These are phyloP conservation scores for Russula virescens DNA, from an alignment of 768 basidiomycete genomes.

Conservation along the genomic window DNA sequence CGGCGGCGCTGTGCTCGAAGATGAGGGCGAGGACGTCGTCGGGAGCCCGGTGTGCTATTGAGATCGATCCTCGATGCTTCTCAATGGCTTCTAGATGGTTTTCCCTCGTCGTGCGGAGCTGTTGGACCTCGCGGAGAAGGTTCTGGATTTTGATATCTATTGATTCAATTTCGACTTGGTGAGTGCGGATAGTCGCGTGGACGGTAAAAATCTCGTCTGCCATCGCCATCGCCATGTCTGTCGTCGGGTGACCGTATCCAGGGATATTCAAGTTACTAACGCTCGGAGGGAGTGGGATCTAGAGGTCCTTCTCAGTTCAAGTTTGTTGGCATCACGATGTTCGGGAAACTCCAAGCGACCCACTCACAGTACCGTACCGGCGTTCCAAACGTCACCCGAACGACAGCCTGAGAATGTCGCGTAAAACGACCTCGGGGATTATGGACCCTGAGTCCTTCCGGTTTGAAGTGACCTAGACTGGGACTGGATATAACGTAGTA, in stretches of 20 bases:
- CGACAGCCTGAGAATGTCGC: too few species aligned
- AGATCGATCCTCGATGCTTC: conserved; percentile 42
- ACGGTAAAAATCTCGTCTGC: conserved; percentile 26
- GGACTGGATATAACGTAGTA: too few species aligned
- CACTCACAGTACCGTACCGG: not conserved
- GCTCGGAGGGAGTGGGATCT: not conserved
- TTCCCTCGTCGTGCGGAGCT: conserved; percentile 39
- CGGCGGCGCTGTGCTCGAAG: conserved; percentile 45
- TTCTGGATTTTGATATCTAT: conserved; percentile 42
- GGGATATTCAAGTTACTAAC: too few species aligned
- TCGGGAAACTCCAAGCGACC: not conserved
- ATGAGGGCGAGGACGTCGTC: conserved; percentile 49
- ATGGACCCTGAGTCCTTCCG: too few species aligned
- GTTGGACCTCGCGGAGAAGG: conserved; percentile 37
- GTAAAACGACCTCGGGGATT: too few species aligned
- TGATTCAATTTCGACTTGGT: conserved; percentile 38
- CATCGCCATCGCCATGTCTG: not conserved
- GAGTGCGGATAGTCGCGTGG: conserved; percentile 26
- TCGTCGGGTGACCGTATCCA: too few species aligned
- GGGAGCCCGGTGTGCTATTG: conserved; percentile 52
- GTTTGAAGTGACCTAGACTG: too few species aligned
- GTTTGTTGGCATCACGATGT: not conserved
- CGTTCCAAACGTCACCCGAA: too few species aligned
- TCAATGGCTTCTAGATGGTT: conserved; percentile 41
- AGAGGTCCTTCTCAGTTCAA: not conserved